A percentile compares a stretch with the other conserved stretches of the same genome.
phyloP scores from a whole-genome alignment of 2,329 filamentous ascomycete species.

The Diaporthe humulicola region DNA sequence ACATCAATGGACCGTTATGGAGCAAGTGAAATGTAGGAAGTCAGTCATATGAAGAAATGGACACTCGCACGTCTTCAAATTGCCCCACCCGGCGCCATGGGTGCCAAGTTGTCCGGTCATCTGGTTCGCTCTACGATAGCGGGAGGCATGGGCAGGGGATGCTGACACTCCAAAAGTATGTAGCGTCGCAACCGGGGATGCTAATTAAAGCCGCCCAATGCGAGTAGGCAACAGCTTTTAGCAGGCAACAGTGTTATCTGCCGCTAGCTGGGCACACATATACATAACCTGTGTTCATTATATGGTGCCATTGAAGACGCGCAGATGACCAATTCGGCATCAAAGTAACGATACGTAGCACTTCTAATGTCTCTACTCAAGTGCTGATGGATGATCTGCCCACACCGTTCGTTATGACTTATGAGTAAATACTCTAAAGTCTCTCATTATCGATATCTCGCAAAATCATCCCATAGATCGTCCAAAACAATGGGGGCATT shows the following conservation, averaged over 20 bases:
- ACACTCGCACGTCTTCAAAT: conserved; percentile 3
- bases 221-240: conserved; percentile 3
- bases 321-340: neutral
- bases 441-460: neutral
- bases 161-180: neutral
- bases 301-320: neutral
- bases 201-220: conserved; percentile 1
- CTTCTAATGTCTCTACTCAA: neutral
- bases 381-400: too few species aligned
- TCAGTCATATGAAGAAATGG: conserved; percentile 22
- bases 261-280: neutral
- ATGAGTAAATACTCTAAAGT: neutral
- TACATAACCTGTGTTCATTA: neutral
- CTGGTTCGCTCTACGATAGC: conserved; percentile 2
- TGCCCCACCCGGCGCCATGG: conserved; percentile 22
- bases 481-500: neutral
- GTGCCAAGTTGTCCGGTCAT: conserved; percentile 2
- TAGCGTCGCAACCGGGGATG: conserved; percentile 13
- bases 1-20: neutral
- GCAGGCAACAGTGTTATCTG: conserved; percentile 24
- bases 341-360: neutral
- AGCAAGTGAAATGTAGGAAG: neutral
- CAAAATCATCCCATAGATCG: neutral
- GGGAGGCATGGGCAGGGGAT: conserved; percentile 21
- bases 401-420: too few species aligned